These are phyloP conservation scores for Ganoderma sinense DNA, from an alignment of 1,284 basidiomycete genomes.

Conservation along the genomic window DNA sequence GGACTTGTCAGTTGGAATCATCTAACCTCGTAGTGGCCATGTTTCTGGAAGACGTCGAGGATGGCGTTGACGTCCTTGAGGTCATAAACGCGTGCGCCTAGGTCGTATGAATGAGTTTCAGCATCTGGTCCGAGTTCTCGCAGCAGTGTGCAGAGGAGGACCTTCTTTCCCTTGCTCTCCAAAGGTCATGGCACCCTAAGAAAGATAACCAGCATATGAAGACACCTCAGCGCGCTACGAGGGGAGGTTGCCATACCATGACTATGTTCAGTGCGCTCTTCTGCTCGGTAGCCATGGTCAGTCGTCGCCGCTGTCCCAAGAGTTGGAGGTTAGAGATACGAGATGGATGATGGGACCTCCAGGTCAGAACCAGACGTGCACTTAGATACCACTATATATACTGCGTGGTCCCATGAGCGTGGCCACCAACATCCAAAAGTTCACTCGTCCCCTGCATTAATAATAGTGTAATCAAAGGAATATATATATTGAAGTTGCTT, in stretches of 20 bases:
- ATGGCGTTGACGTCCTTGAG: constrained; percentile 59
- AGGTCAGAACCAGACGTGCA: background rate
- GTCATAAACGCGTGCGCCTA: constrained; percentile 56
- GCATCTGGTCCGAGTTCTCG: background rate
- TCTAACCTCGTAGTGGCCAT: constrained; percentile 61
- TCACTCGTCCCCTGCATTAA: background rate
- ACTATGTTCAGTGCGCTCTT: constrained; percentile 51
- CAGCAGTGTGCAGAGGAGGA: background rate
- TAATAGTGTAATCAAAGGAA: too few relatives aligned
- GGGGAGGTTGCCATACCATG: constrained; percentile 40
- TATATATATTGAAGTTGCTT: too few relatives aligned
- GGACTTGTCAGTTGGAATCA: background rate
- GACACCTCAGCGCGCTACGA: background rate
- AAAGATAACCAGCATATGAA: background rate
- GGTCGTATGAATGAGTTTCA: background rate
- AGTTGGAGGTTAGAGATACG: background rate
- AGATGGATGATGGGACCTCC: background rate
- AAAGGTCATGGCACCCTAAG: constrained; percentile 44
- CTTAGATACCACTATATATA: background rate
- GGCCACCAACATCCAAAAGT: background rate
- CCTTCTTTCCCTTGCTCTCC: constrained; percentile 38
- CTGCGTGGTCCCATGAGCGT: background rate
- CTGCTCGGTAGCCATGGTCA: constrained; percentile 34
- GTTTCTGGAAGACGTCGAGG: constrained; percentile 61
- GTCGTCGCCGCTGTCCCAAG: background rate